Evolutionary conservation across 148 eudicot genomes (phyloP).

Genomic region (Tetragonia tetragonoides): DNA sequence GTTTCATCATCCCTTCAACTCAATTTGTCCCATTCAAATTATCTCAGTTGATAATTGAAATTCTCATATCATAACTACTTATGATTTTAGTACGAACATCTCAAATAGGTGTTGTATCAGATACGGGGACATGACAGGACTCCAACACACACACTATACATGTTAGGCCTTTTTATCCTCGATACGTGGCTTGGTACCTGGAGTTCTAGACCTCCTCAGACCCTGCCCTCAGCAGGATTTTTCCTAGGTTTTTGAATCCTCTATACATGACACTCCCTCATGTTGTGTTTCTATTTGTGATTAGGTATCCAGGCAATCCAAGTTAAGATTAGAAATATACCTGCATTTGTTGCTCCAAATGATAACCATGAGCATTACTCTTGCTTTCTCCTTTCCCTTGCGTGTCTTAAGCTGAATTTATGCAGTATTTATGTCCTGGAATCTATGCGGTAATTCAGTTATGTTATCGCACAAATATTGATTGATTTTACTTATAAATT

Average conservation of each 20-base stretch:
- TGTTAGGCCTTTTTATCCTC: too few species aligned
- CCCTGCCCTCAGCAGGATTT: too few species aligned
- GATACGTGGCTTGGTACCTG: too few species aligned
- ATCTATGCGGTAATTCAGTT: not conserved
- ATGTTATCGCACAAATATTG: not conserved
- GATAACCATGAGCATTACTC: not conserved
- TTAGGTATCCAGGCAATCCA: not conserved
- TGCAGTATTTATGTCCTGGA: not conserved
- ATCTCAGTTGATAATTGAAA: not conserved
- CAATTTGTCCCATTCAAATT: not conserved
- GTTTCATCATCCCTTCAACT: not conserved
- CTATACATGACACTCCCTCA: too few species aligned
- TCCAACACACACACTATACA: too few species aligned
- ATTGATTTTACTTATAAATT: conserved; percentile 18
- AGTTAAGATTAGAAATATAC: not conserved
- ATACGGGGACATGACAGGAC: too few species aligned
- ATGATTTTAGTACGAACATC: too few species aligned
- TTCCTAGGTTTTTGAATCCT: too few species aligned
- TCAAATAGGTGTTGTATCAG: too few species aligned
- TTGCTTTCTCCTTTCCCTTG: not conserved
- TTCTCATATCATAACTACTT: too few species aligned
- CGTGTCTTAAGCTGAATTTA: not conserved
- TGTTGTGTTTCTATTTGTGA: too few species aligned
- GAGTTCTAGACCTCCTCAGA: too few species aligned
- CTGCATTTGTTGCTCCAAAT: conserved; percentile 7